Conservation (phyloP, 2,329 filamentous ascomycete genomes). For the Cadophora sp. region DNA sequence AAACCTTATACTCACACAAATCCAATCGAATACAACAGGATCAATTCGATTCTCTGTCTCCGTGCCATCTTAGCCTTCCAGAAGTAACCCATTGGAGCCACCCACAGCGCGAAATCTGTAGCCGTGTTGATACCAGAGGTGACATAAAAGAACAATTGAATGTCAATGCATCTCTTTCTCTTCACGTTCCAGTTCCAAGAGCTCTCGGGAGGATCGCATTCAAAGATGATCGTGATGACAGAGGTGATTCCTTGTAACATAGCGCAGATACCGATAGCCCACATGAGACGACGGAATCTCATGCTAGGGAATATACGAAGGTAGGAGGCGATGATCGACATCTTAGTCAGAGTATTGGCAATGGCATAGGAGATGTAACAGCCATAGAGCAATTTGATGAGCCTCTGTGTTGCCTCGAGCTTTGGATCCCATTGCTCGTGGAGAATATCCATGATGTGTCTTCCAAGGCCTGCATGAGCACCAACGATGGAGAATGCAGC, state of each 20-base stretch:
- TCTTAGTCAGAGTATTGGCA: slow-evolving; percentile 23
- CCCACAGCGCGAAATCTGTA: slow-evolving; percentile 22
- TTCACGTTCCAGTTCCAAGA: slow-evolving; percentile 22
- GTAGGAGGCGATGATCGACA: slow-evolving; percentile 25
- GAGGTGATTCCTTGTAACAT: slow-evolving; percentile 13
- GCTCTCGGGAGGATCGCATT: slow-evolving; percentile 19
- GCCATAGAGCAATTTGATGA: slow-evolving; percentile 17
- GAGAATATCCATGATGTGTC: slow-evolving; percentile 27
- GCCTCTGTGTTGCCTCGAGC: neutral
- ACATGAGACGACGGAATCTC: slow-evolving; percentile 9
- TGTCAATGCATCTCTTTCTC: slow-evolving; percentile 23
- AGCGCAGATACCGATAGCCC: slow-evolving; percentile 11
- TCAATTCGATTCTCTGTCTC: slow-evolving; percentile 6
- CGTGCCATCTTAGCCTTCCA: slow-evolving; percentile 16
- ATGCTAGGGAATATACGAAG: slow-evolving; percentile 26
- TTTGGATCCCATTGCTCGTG: neutral
- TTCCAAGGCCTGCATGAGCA: slow-evolving; percentile 21
- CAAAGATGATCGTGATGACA: slow-evolving; percentile 20
- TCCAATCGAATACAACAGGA: slow-evolving; percentile 21
- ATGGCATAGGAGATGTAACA: slow-evolving; percentile 22
- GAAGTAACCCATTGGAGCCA: slow-evolving; percentile 14
- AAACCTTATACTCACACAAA: slow-evolving; percentile 14
- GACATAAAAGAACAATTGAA: slow-evolving; percentile 23
- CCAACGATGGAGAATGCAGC: slow-evolving; percentile 22
- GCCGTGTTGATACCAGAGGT: slow-evolving; percentile 19